A percentile compares a stretch with the other conserved stretches of the same genome.
phyloP scores from a whole-genome alignment of 352 stramenopile genomes.

The Globisporangium abappressorium region DNA sequence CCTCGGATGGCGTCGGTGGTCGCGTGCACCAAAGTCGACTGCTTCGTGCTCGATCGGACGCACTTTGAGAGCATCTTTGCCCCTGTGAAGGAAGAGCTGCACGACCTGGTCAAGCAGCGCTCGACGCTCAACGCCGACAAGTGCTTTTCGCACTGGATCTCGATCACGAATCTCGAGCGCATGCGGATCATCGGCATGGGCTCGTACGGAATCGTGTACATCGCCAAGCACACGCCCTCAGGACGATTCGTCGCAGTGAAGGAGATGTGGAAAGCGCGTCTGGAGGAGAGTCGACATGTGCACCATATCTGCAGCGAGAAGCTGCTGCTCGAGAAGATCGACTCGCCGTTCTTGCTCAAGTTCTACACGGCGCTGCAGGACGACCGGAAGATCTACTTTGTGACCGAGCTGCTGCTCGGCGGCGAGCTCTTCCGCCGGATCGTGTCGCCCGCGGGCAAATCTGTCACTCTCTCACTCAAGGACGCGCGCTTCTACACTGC shows the following conservation, averaged over 20 bases:
- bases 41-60: constrained; percentile 58
- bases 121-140: constrained; percentile 34
- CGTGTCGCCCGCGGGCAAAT: constrained; percentile 54
- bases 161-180: constrained; percentile 54
- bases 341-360: constrained; percentile 92
- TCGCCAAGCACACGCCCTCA: constrained; percentile 38
- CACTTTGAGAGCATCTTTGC: constrained; percentile 63
- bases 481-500: constrained; percentile 86
- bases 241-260: constrained; percentile 54
- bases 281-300: constrained; percentile 83
- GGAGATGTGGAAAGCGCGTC: constrained; percentile 66
- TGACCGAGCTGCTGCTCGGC: constrained; percentile 91
- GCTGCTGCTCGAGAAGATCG: constrained; percentile 72
- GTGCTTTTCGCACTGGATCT: constrained; percentile 46
- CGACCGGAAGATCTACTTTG: constrained; percentile 89
- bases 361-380: constrained; percentile 90
- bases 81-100: constrained; percentile 31
- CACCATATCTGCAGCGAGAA: constrained; percentile 88
- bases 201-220: constrained; percentile 51
- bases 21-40: constrained; percentile 56
- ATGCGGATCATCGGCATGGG: constrained; percentile 55
- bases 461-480: constrained; percentile 77
- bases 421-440: constrained; percentile 92
- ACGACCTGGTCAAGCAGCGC: constrained; percentile 30
- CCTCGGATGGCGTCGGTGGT: constrained; percentile 66